phyloP scores from a whole-genome alignment of 805 yeast genomes.

The Wickerhamiella sergipiensis region DNA sequence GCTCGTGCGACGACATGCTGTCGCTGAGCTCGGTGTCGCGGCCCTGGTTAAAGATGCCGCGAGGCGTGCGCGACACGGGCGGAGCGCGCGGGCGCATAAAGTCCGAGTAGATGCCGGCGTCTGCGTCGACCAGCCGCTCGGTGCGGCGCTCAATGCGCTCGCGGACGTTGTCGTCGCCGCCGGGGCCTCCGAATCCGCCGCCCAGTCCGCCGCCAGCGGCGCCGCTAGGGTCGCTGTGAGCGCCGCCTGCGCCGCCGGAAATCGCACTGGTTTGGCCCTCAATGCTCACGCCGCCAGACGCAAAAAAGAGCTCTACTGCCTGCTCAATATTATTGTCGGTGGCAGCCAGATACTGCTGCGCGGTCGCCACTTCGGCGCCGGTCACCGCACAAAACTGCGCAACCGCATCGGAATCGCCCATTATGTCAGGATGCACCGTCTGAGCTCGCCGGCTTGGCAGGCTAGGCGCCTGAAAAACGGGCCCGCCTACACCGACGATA shows the following conservation, averaged over 20 bases:
- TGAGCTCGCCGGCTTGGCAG: conserved; percentile 6
- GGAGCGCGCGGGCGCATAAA: conserved; percentile 5
- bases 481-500: conserved; percentile 7
- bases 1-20: conserved; percentile 22
- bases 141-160: conserved; percentile 66
- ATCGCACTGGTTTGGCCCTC: conserved; percentile 12
- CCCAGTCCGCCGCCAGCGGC: conserved; percentile 15
- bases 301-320: conserved; percentile 76
- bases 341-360: conserved; percentile 65
- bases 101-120: conserved; percentile 13
- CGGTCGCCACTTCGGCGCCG: conserved; percentile 52
- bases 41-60: conserved; percentile 42
- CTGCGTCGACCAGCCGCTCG: conserved; percentile 56
- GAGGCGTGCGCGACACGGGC: conserved; percentile 13
- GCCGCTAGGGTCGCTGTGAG: too few relatives aligned
- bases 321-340: conserved; percentile 65
- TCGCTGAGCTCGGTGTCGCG: conserved; percentile 13
- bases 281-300: conserved; percentile 31
- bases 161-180: conserved; percentile 55
- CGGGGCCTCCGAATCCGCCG: too few relatives aligned
- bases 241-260: conserved; percentile 1
- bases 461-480: conserved; percentile 6
- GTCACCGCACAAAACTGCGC: conserved; percentile 78
- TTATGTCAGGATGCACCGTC: conserved; percentile 1
- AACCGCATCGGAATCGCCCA: conserved; percentile 26